Conservation (phyloP, 2,329 filamentous ascomycete genomes). For the Myotisia sp. region DNA sequence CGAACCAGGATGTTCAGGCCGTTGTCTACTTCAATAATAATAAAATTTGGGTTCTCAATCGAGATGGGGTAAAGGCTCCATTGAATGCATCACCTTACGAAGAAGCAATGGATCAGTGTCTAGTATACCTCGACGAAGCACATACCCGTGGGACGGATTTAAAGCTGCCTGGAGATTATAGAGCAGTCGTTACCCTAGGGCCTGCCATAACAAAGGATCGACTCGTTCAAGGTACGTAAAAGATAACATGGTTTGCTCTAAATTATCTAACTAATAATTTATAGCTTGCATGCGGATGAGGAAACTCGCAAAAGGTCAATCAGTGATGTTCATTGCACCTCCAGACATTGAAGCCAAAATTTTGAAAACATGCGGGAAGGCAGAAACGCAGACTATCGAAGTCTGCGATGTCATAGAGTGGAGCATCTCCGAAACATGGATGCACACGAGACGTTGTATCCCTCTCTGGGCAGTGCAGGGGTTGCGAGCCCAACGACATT, state of each 20-base stretch:
- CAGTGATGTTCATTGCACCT: conserved; percentile 44
- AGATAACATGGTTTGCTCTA: conserved; percentile 11
- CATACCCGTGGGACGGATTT: conserved; percentile 59
- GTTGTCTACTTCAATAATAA: conserved; percentile 39
- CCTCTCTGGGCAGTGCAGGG: conserved; percentile 49
- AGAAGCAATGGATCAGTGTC: conserved; percentile 42
- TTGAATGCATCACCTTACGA: conserved; percentile 46
- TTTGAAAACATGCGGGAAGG: conserved; percentile 12
- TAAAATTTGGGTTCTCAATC: conserved; percentile 8
- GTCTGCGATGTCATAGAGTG: conserved; percentile 44
- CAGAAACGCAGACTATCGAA: conserved; percentile 19
- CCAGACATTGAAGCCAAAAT: conserved; percentile 46
- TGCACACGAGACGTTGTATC: conserved; percentile 36
- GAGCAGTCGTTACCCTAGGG: conserved; percentile 55
- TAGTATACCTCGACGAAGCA: conserved; percentile 55
- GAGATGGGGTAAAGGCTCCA: conserved; percentile 13
- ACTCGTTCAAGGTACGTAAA: conserved; percentile 51
- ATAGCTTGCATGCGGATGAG: conserved; percentile 56
- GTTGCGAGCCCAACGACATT: conserved; percentile 1
- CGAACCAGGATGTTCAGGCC: conserved; percentile 22
- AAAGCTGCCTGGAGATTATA: conserved; percentile 42
- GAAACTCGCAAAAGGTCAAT: conserved; percentile 50
- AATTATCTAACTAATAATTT: conserved; percentile 7
- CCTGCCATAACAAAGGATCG: conserved; percentile 52
- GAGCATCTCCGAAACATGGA: conserved; percentile 43